Evolutionary conservation across 106 monocot species (phyloP).

Genomic region (Alisma plantagoaquatica): DNA sequence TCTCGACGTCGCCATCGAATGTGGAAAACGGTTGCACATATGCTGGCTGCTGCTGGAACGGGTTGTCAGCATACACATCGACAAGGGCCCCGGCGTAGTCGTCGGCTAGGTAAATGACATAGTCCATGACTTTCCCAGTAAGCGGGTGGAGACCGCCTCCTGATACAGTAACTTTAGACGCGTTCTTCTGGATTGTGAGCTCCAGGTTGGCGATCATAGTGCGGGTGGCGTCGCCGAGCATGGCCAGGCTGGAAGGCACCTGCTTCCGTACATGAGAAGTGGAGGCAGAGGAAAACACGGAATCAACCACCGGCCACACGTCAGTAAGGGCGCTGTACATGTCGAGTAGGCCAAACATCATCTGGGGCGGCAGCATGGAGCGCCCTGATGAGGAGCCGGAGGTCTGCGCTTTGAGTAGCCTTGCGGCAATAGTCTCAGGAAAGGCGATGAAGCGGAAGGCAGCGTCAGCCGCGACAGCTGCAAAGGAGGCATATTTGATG

Average conservation of each 20-base stretch:
- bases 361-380: slow-evolving; percentile 21
- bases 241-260: slow-evolving; percentile 11
- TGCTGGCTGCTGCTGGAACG: slow-evolving; percentile 10
- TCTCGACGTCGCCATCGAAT: no score
- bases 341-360: slow-evolving; percentile 43
- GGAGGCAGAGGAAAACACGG: slow-evolving; percentile 29
- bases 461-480: slow-evolving; percentile 16
- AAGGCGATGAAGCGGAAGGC: slow-evolving; percentile 23
- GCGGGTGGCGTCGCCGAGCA: slow-evolving; percentile 27
- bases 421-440: slow-evolving; percentile 17
- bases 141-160: slow-evolving; percentile 46
- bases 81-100: slow-evolving; percentile 37
- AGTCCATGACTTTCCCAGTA: slow-evolving; percentile 47
- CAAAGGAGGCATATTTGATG: slow-evolving; percentile 27
- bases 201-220: slow-evolving; percentile 37
- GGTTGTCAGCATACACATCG: slow-evolving; percentile 29
- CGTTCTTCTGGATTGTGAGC: slow-evolving; percentile 34
- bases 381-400: slow-evolving; percentile 13
- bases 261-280: slow-evolving; percentile 20
- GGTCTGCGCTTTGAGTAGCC: slow-evolving; percentile 13
- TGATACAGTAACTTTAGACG: slow-evolving; percentile 15
- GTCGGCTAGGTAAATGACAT: slow-evolving; percentile 44
- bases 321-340: slow-evolving; percentile 29
- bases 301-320: slow-evolving; percentile 30
- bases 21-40: background rate